Conservation (phyloP, 768 basidiomycete species). For the Neoboletus magnificus region DNA sequence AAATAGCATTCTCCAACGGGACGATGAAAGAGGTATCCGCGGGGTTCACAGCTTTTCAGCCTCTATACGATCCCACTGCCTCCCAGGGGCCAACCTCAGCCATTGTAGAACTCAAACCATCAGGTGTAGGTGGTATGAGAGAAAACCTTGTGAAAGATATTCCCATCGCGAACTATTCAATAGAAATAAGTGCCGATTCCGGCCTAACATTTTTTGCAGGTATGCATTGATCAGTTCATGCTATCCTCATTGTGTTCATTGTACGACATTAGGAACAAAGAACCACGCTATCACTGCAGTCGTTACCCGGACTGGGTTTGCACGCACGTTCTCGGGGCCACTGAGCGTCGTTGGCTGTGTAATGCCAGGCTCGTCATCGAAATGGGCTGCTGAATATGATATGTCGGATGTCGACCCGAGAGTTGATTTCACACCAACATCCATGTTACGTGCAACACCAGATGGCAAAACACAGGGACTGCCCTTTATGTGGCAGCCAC, state of each 20-base stretch:
- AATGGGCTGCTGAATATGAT: conserved; percentile 7
- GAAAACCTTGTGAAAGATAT: no score
- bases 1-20: conserved; percentile 13
- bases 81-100: background rate
- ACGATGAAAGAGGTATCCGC: conserved; percentile 11
- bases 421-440: background rate
- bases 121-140: no score
- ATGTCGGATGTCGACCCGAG: background rate
- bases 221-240: no score
- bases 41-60: conserved; percentile 19
- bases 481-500: no score
- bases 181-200: no score
- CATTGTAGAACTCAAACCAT: background rate
- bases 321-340: conserved; percentile 8
- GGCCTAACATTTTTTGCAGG: no score
- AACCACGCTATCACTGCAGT: background rate
- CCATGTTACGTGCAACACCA: background rate
- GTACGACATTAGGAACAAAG: background rate
- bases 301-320: conserved; percentile 13
- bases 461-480: no score
- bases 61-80: background rate
- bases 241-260: no score
- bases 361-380: background rate
- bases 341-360: background rate
- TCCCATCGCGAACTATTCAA: no score